Evolutionary conservation across 169 alveolate genomes (phyloP), one percentile per base, ranked within the genome.

Genomic region (Ichthyophthirius multifiliis): DNA sequence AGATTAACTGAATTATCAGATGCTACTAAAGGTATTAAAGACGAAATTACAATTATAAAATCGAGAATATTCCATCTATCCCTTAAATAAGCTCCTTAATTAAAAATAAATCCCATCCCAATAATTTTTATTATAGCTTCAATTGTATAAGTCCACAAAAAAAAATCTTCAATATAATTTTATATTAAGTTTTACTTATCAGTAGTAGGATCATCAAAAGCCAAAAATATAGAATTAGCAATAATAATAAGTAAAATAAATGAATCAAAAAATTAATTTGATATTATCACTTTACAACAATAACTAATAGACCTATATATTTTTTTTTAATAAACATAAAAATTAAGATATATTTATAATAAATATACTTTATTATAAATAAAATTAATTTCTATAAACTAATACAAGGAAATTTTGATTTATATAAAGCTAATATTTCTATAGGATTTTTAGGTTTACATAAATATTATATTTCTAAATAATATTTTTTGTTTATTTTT

Each of bases 31-130:
- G 78, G 35, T 0, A 81, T 32, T 34, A 74, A 67, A 13, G 85
- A 87, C 18, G 85, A 15, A 15, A 75, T 18, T n/a, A 94, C 94
- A 20, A 94, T 92, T 2, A 85, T 16, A 71, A 94, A 94, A 77
- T 94, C 97, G 1, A 91, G 62, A 23, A 84, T 34, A 64, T 91
- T 90, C 94, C 95, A 94, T 13, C 87, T 77, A 78, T 94, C 97
- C 74, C 88, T 82, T 43, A 94, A 79, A 65, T 94, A 94, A 30
- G 95, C 47, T 6, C 78, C 32, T 16, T 84, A 44, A 12, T 86
- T 92, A 1, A 65, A 37, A 5, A 86, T 63, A 62, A 90, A 78
- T 9, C 95, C 95, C 65, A 74, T 46, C 0, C 86, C 88, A 12
- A 84, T 63, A 1, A 64, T 27, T 34, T 78, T 78, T 7, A 78